Conservation (phyloP, 2,329 filamentous ascomycete species). For the Cadophora luteo-olivacea region DNA sequence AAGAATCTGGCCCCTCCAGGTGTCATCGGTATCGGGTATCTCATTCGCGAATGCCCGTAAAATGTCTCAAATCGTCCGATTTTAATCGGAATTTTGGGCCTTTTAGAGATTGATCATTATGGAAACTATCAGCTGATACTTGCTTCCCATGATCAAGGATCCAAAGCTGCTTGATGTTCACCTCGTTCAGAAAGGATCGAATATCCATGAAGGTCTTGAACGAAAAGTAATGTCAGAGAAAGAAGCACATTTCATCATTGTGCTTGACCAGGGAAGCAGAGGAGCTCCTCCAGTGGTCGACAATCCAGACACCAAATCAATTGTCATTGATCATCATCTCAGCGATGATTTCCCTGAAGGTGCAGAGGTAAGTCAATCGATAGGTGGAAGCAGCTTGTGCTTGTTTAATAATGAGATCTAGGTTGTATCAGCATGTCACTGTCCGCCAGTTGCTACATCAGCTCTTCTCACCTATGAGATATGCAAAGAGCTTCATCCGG, state of each 20-base stretch:
- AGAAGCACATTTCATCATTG: conserved; percentile 63
- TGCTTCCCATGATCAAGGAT: conserved; percentile 32
- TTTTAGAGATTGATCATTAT: not conserved
- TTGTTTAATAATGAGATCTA: too few species aligned
- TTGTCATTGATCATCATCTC: conserved; percentile 71
- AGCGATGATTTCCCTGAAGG: conserved; percentile 62
- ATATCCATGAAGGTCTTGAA: conserved; percentile 61
- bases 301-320: conserved; percentile 51
- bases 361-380: conserved; percentile 35
- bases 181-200: conserved; percentile 64
- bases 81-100: too few species aligned
- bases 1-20: not conserved
- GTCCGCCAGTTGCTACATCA: conserved; percentile 69
- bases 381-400: too few species aligned
- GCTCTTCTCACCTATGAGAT: conserved; percentile 69
- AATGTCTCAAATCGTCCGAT: not conserved
- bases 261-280: conserved; percentile 70
- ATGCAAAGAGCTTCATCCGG: conserved; percentile 61
- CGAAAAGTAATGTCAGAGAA: conserved; percentile 56
- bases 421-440: conserved; percentile 69
- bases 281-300: conserved; percentile 60
- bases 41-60: not conserved
- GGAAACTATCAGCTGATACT: not conserved
- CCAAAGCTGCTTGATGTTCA: conserved; percentile 61
- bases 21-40: too few species aligned